Conservation (phyloP, 306 rosid species). For the Gynostemma pentaphyllum region DNA sequence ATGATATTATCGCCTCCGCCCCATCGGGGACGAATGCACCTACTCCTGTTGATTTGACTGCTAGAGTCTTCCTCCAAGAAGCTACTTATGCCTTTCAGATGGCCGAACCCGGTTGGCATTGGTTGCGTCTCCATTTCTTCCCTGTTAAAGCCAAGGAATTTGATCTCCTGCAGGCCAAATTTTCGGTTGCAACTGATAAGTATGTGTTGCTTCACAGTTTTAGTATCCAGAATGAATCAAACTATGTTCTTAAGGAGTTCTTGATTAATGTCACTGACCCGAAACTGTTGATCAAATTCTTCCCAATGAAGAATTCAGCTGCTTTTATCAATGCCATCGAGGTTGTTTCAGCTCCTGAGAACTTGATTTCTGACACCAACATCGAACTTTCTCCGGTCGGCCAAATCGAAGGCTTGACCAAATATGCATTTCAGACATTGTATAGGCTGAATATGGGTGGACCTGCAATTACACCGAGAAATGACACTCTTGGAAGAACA, state of each 20-base stretch:
- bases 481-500: constrained; percentile 32
- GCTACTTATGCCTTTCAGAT: constrained; percentile 45
- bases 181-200: constrained; percentile 29
- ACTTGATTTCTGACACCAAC: constrained; percentile 16
- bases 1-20: constrained; percentile 33
- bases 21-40: constrained; percentile 13
- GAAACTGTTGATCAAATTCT: constrained; percentile 27
- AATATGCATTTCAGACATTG: constrained; percentile 18
- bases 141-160: constrained; percentile 29
- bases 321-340: constrained; percentile 35
- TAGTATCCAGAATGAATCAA: constrained; percentile 29
- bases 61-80: constrained; percentile 55
- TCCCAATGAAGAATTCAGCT: constrained; percentile 26
- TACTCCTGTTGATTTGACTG: constrained; percentile 33
- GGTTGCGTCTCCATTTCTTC: constrained; percentile 49
- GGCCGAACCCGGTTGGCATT: constrained; percentile 42
- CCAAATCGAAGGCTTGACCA: constrained; percentile 10
- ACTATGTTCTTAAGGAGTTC: constrained; percentile 35
- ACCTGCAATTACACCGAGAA: constrained; percentile 23
- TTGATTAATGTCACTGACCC: constrained; percentile 30
- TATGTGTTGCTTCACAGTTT: constrained; percentile 52
- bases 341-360: constrained; percentile 35
- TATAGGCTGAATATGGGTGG: constrained; percentile 35
- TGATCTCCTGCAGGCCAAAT: constrained; percentile 43
- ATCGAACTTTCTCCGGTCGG: constrained; percentile 19